Conservation (phyloP, 2,329 filamentous ascomycete genomes). For the Sarocladium strictum region DNA sequence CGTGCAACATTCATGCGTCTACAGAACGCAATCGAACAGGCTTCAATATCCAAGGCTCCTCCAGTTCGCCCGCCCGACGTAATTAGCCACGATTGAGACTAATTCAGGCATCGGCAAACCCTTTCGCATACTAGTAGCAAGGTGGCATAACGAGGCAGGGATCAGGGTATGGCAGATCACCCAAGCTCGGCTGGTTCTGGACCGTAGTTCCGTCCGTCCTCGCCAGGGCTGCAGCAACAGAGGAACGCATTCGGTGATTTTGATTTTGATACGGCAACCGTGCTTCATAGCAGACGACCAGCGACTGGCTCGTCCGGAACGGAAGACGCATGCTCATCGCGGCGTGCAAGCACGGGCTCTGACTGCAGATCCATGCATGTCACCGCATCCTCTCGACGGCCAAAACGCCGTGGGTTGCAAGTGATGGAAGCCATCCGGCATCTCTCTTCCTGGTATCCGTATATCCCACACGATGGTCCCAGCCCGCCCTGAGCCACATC, state of each 20-base stretch:
- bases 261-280: background rate
- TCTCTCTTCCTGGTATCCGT: background rate
- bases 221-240: background rate
- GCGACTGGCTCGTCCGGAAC: background rate
- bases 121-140: background rate
- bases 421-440: background rate
- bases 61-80: background rate
- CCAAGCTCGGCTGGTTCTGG: background rate
- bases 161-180: constrained; percentile 3
- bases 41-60: background rate
- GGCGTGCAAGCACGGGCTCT: background rate
- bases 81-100: background rate
- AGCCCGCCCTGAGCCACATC: too few species aligned
- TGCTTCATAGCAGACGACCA: background rate
- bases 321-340: background rate
- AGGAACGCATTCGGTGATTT: too few species aligned
- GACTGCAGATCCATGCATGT: background rate
- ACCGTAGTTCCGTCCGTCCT: background rate
- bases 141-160: background rate
- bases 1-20: background rate
- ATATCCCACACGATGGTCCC: background rate
- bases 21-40: background rate
- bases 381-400: background rate
- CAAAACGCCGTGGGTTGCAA: too few species aligned
- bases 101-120: background rate